phyloP scores from a whole-genome alignment of 2,329 filamentous ascomycete species.

The Phaeoacremonium minimum region DNA sequence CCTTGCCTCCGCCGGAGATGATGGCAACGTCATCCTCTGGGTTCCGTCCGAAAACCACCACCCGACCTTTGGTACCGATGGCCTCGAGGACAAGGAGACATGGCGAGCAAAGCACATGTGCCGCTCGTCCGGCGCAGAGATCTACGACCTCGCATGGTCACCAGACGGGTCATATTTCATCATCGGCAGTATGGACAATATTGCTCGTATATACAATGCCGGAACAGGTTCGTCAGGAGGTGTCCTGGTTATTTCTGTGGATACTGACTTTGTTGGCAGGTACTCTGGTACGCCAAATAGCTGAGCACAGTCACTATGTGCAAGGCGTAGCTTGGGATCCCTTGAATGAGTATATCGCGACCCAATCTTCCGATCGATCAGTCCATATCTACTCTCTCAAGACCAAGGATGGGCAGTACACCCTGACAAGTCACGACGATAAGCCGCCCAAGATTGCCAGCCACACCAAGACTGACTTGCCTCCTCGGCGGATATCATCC shows the following conservation, averaged over 20 bases:
- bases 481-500: conserved; percentile 81
- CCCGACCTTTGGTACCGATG: conserved; percentile 74
- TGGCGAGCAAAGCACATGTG: conserved; percentile 99
- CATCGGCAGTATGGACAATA: conserved; percentile 98
- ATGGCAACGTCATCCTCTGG: conserved; percentile 96
- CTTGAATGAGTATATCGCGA: conserved; percentile 95
- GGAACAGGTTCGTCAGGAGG: conserved; percentile 65
- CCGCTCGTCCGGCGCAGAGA: conserved; percentile 88
- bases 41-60: conserved; percentile 76
- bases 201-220: conserved; percentile 94
- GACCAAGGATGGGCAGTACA: conserved; percentile 94
- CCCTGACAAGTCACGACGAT: conserved; percentile 58
- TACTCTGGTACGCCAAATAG: conserved; percentile 80
- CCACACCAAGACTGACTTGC: conserved; percentile 80
- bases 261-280: conserved; percentile 29
- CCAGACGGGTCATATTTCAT: conserved; percentile 97
- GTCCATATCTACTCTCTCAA: conserved; percentile 96
- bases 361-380: conserved; percentile 94
- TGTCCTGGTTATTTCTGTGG: conserved; percentile 10
- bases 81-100: conserved; percentile 87
- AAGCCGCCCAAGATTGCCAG: conserved; percentile 78
- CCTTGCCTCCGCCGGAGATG: conserved; percentile 91
- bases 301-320: conserved; percentile 96
- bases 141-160: conserved; percentile 98
- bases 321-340: conserved; percentile 99